Evolutionary conservation across 768 basidiomycete species (phyloP).

Genomic region (Hortiboletus flavorubellus): DNA sequence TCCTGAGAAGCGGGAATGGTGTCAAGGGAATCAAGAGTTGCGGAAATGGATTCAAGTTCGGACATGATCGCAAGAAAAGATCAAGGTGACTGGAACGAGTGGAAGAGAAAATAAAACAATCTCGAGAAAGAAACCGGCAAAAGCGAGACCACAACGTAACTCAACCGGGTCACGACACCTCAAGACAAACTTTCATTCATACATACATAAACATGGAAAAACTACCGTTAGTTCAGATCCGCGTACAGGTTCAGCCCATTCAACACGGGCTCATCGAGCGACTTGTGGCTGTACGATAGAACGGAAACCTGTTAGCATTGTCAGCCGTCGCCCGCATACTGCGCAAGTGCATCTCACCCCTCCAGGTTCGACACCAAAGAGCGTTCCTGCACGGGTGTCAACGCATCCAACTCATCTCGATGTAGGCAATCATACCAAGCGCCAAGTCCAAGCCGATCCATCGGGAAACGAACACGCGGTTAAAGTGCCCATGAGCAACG

Average conservation of each 20-base stretch:
- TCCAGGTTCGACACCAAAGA: slow-evolving; percentile 83
- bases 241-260: slow-evolving; percentile 72
- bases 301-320: slow-evolving; percentile 57
- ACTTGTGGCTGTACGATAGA: slow-evolving; percentile 80
- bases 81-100: slow-evolving; percentile 4
- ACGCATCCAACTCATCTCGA: neutral
- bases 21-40: slow-evolving; percentile 21
- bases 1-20: slow-evolving; percentile 20
- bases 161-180: slow-evolving; percentile 7
- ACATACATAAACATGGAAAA: slow-evolving; percentile 23
- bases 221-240: slow-evolving; percentile 28
- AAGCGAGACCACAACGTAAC: slow-evolving; percentile 13
- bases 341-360: slow-evolving; percentile 47
- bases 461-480: slow-evolving; percentile 70
- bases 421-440: slow-evolving; percentile 39
- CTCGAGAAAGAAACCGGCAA: slow-evolving; percentile 7
- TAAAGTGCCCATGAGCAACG: slow-evolving; percentile 86
- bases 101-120: slow-evolving; percentile 9
- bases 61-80: slow-evolving; percentile 32
- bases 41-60: slow-evolving; percentile 30
- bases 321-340: neutral
- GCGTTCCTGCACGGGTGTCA: slow-evolving; percentile 47
- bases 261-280: slow-evolving; percentile 72
- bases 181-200: slow-evolving; percentile 10
- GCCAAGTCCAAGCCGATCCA: slow-evolving; percentile 72